Evolutionary conservation across 352 stramenopile genomes (phyloP), one percentile per base, ranked within the genome.

Genomic region (Globisporangium yorkense): DNA sequence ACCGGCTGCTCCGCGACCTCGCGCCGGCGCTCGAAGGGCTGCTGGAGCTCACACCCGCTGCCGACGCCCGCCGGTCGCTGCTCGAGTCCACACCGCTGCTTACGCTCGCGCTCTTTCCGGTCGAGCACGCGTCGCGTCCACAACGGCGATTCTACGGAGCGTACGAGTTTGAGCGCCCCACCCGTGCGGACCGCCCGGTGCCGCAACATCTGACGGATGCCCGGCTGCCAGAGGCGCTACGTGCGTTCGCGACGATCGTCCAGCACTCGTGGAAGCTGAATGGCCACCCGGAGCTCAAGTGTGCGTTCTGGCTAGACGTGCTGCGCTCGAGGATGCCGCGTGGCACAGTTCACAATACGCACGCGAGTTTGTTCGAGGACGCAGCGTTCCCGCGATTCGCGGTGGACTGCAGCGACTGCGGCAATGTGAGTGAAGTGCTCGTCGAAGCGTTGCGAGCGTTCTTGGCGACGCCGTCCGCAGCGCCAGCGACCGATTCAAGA

Each of bases 261-360:
- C 16, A 31, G 21, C 27, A 56, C 24, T 61, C 37, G 35, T 12
- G 43, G 37, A 35, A 35, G 0, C 37, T 61, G 6, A 37, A 35
- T n/a, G 47, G 21, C 5, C 54, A 50, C 27, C 51, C 39, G 9
- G 37, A 59, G 8, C 51, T 57, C 43, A 59, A 57, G 33, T 18
- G n/a, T 15, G 57, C 44, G 16, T 49, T 63, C 33, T 63, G 51
- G 57, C 5, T 50, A 1, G 40, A 47, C 24, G 24, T 63, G 10
- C 5, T 63, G 12, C 5, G 21, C 15, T 56, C 56, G 6, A 16
- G n/a, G 0, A 51, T 55, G 56, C 29, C 39, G 33, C n/a, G 35
- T 16, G 29, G 33, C 16, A 16, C 2, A 18, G 45, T 33, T 13
- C 20, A 4, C 41, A 9, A 35, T 15, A 33, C 51, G 5, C 44